Evolutionary conservation across 2,329 filamentous ascomycete genomes (phyloP).

Genomic region (Phialocephala subalpina): DNA sequence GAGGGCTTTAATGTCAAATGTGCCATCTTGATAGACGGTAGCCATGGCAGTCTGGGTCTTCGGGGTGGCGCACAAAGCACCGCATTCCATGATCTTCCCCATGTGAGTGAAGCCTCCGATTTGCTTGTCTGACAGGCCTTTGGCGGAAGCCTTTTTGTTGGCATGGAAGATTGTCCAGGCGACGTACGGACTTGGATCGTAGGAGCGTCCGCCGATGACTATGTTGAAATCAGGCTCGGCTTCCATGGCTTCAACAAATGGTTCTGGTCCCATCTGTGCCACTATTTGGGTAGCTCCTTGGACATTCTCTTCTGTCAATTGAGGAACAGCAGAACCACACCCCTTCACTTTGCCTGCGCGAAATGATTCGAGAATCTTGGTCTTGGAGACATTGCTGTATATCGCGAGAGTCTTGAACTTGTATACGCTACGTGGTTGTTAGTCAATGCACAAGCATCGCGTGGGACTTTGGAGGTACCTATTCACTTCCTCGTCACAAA

Average conservation of each 20-base stretch:
- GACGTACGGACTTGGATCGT: slow-evolving; percentile 51
- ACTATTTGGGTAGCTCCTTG: slow-evolving; percentile 49
- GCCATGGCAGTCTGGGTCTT: slow-evolving; percentile 47
- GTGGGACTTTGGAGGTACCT: slow-evolving; percentile 11
- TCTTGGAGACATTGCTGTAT: slow-evolving; percentile 50
- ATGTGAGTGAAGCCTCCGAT: slow-evolving; percentile 55
- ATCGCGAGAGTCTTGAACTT: slow-evolving; percentile 48
- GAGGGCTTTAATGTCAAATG: slow-evolving; percentile 43
- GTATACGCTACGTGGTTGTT: slow-evolving; percentile 15
- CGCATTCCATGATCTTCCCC: slow-evolving; percentile 65
- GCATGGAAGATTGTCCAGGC: slow-evolving; percentile 48
- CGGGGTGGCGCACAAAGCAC: slow-evolving; percentile 50
- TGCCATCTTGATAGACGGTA: slow-evolving; percentile 39
- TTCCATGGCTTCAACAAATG: slow-evolving; percentile 52
- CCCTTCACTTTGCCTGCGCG: slow-evolving; percentile 43
- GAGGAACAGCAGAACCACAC: slow-evolving; percentile 52
- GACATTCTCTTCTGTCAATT: slow-evolving; percentile 48
- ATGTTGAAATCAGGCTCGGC: slow-evolving; percentile 51
- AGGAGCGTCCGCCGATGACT: slow-evolving; percentile 46
- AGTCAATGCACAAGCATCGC: background rate
- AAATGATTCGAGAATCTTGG: slow-evolving; percentile 12
- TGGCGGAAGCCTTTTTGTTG: background rate
- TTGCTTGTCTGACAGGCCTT: slow-evolving; percentile 2
- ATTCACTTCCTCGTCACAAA: slow-evolving; percentile 40
- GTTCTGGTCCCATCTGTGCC: slow-evolving; percentile 56